Conservation (phyloP, 441 rosid species). For the Populus hybrid region DNA sequence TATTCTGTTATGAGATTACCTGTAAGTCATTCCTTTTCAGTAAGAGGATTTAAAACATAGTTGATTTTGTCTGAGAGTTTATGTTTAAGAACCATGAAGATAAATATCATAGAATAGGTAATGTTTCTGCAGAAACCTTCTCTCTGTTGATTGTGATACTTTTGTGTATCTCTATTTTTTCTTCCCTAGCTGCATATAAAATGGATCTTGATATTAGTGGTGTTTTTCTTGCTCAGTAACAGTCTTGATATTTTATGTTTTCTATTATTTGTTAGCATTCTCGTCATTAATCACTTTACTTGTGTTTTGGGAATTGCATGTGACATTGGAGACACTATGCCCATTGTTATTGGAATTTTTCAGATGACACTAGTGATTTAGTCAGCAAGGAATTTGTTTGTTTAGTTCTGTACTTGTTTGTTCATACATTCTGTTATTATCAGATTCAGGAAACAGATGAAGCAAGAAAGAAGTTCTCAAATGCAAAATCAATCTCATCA, state of each 20-base stretch:
- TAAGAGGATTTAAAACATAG: too few relatives aligned
- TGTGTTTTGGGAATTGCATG: neutral
- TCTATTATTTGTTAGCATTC: neutral
- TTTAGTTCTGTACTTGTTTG: neutral
- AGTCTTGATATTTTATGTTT: neutral
- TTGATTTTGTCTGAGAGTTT: too few relatives aligned
- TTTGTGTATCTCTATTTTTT: neutral
- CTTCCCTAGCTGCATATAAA: neutral
- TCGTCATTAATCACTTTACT: neutral
- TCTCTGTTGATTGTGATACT: neutral
- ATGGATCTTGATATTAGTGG: neutral
- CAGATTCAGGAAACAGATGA: constrained; percentile 90
- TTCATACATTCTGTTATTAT: constrained; percentile 16
- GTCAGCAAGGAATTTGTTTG: neutral
- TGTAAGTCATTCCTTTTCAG: too few relatives aligned
- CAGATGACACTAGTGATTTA: neutral
- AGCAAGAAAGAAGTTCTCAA: constrained; percentile 91
- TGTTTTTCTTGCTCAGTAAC: neutral
- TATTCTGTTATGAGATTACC: too few relatives aligned
- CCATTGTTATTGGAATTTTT: neutral
- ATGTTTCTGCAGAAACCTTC: neutral
- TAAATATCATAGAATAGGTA: too few relatives aligned
- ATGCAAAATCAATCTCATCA: constrained; percentile 93
- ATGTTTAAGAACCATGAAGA: too few relatives aligned
- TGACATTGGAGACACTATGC: neutral